A percentile compares a stretch with the other conserved stretches of the same genome.
These are phyloP conservation scores for Xylaria hypoxylon DNA, from an alignment of 2,329 filamentous ascomycete genomes.

Conservation along the genomic window DNA sequence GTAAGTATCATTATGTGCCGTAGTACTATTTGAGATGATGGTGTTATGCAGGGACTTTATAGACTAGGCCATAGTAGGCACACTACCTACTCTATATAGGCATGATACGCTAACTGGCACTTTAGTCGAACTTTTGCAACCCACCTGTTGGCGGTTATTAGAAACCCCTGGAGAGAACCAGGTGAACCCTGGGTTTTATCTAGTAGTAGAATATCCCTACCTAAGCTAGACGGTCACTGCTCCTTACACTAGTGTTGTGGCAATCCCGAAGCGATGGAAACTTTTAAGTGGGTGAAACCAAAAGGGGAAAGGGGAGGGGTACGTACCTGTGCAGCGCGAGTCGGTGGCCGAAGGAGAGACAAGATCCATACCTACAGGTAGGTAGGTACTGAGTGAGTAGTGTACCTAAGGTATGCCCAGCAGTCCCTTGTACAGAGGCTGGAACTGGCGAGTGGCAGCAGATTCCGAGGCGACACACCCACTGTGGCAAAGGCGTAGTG, in stretches of 20 bases:
- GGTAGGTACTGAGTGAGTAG: not conserved
- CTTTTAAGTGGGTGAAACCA: conserved; percentile 19
- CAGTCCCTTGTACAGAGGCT: conserved; percentile 1
- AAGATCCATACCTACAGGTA: conserved; percentile 8
- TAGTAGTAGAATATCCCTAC: conserved; percentile 28
- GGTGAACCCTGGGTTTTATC: not conserved
- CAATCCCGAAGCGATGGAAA: conserved; percentile 33
- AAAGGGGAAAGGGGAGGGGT: conserved; percentile 25
- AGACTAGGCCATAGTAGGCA: conserved; percentile 4
- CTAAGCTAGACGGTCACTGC: conserved; percentile 25
- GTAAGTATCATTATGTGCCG: not conserved
- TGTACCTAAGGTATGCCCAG: not conserved
- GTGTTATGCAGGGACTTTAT: conserved; percentile 38
- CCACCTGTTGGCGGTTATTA: not conserved
- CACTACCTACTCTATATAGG: too few relatives aligned
- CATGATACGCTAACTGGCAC: too few relatives aligned
- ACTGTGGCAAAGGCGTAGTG: conserved; percentile 26
- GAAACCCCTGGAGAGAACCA: too few relatives aligned
- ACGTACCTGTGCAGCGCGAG: conserved; percentile 4
- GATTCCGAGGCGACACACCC: conserved; percentile 22
- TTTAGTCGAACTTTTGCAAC: conserved; percentile 12
- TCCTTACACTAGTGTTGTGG: conserved; percentile 24
- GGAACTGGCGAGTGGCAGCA: not conserved
- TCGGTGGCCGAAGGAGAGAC: conserved; percentile 22
- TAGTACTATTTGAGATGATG: conserved; percentile 37